Base-by-base conservation (phyloP, 805 yeast species). In the Saccharomycopsis fermentans region DNA sequence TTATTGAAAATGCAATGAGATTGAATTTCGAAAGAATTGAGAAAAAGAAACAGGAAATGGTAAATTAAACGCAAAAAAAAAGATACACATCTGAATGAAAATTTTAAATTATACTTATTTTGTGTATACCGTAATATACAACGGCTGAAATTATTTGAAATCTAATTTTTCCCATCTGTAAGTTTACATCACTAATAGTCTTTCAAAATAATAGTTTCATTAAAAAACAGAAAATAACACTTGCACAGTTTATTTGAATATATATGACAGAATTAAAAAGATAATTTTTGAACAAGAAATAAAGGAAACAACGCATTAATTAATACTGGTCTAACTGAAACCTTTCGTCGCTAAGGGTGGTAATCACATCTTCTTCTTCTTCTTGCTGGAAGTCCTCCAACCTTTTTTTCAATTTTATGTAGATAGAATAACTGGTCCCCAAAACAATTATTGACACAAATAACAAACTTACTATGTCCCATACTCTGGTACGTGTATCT, bases 371-470 rank as follows among this genome's bases (percentile, higher is more conserved):
- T 29, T 57, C 59, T n/a, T 35, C 56, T 6, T 53, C 59, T 19
- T 37, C 47, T n/a, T 21, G 27, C 9, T 43, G 50, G 14, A 43
- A 43, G 12, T 43, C 50, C 5, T 43, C 43, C 35, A 74, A 66
- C 63, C 72, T 70, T 52, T 69, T 65, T 48, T 65, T 71, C 1
- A 82, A 79, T 60, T 81, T 81, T 51, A 71, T 69, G 70, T 88
- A 90, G 8, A 91, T 77, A 11, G 88, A 59, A 73, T 81, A 84
- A 1, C 94, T 83, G 0, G 92, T 84, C 8, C 74, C 60, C 0
- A 78, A 71, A 5, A 89, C 77, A 0, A 86, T 81, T 0, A 69
- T 51, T 2, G 73, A 74, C 0, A 97, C 82, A 3, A 86, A 62
- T 0, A 81, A 3, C 1, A 90, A 80, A 54, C 90, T 80, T 1